Evolutionary conservation across 192 early-diverging fungal genomes (phyloP).

Genomic region (Coemansia sp.): DNA sequence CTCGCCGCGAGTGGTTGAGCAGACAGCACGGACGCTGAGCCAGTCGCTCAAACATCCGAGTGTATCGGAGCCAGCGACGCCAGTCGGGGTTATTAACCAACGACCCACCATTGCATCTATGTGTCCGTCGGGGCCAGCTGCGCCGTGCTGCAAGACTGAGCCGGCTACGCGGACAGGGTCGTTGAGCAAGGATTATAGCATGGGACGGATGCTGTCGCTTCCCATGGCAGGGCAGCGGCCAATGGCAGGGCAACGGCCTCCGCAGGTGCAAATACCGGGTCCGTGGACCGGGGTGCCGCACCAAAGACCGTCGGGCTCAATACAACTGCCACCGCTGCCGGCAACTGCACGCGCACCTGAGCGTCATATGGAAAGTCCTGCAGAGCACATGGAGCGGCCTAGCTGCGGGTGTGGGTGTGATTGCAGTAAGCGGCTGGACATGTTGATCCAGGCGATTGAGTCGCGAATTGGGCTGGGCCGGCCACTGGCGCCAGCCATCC

Average conservation of each 20-base stretch:
- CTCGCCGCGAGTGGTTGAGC: conserved; percentile 35
- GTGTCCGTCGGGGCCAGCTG: conserved; percentile 17
- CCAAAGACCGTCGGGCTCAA: not conserved
- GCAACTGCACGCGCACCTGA: not conserved
- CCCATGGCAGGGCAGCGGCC: not conserved
- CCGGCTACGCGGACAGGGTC: not conserved
- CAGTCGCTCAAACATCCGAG: conserved; percentile 10
- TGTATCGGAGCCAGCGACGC: conserved; percentile 7
- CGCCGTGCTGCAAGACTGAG: conserved; percentile 19
- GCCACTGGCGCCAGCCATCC: conserved; percentile 7
- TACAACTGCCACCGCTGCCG: conserved; percentile 4
- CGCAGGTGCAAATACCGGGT: not conserved
- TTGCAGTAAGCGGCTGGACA: conserved; percentile 39
- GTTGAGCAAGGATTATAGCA: not conserved
- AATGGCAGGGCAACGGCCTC: conserved; percentile 1
- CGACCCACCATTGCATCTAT: not conserved
- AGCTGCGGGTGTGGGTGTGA: conserved; percentile 54
- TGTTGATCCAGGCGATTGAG: conserved; percentile 44
- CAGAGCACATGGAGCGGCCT: conserved; percentile 11
- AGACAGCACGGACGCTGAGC: conserved; percentile 25
- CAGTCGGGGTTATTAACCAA: not conserved
- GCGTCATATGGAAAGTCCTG: not conserved
- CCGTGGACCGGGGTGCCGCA: not conserved
- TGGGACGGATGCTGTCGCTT: not conserved
- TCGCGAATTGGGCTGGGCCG: conserved; percentile 30